Evolutionary conservation across 768 basidiomycete genomes (phyloP), one percentile per base, ranked within the genome.

Genomic region (Crucibulum laeve): DNA sequence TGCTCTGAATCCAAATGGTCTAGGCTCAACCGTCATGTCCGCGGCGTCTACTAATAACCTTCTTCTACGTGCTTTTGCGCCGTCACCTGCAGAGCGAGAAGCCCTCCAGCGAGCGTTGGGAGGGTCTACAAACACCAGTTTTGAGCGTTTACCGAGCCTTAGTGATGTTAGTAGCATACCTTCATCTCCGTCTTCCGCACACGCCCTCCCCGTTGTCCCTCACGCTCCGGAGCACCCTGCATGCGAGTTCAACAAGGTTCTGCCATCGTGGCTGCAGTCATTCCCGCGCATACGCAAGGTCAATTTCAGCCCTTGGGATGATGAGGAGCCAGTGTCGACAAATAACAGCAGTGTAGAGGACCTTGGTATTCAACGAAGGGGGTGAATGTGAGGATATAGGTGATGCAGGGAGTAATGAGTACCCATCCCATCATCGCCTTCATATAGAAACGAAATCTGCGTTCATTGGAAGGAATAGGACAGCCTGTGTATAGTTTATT

Each of bases 51-150:
- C 73, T 7, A 74, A 58, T 37, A 70, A 63, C 36, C 76, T 74
- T 23, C 63, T 80, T 17, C 69, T 88, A 45, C 87, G 86, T 55
- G 90, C 89, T 14, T 93, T 93, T 61, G 89, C 87, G 25, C 90
- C 89, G 24, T 91, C 89, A 49, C 86, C 84, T 42, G 88, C 83
- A 49, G 90, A 93, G 71, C 86, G 90, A 33, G 85, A 90, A 63
- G 89, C 76, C 40, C 74, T 93, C 24, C 82, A 87, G 52, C 83
- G 88, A 41, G 86, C 78, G n/a, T 63, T 91, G 11, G 82, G 84
- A 37, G 78, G 82, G 13, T 83, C 83, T 46, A 73, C 80, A 37
- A 88, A 87, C 62, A 71, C 79, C 42, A 88, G 85, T 57, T 73
- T 87, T 22, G 87, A 90, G 62, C 78, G 82, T 25, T 71, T 90